Conservation (phyloP, 192 early-diverging fungal genomes). For the Linnemannia hyalina region DNA sequence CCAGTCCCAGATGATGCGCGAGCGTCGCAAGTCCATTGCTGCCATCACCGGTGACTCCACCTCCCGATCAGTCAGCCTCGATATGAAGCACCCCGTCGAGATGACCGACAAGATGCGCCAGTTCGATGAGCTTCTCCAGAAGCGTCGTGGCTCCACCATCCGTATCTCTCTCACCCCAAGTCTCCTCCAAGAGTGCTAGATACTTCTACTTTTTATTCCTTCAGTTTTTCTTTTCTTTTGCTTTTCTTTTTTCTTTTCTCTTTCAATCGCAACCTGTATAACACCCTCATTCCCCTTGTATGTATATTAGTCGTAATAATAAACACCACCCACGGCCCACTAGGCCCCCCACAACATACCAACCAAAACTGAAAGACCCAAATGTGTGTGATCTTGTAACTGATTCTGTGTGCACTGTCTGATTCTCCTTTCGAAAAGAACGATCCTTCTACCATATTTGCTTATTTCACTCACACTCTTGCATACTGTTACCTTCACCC, state of each 20-base stretch:
- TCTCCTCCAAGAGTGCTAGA: slow-evolving; percentile 39
- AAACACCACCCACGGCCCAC: not conserved
- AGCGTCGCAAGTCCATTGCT: slow-evolving; percentile 53
- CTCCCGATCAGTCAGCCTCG: slow-evolving; percentile 38
- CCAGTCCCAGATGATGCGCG: slow-evolving; percentile 39
- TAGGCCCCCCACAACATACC: not conserved
- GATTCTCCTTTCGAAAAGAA: not conserved
- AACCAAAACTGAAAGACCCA: not conserved
- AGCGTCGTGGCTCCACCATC: slow-evolving; percentile 55
- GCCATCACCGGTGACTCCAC: slow-evolving; percentile 24
- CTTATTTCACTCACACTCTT: not conserved
- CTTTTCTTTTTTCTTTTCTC: slow-evolving; percentile 1
- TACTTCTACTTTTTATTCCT: not conserved
- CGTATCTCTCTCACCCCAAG: slow-evolving; percentile 50
- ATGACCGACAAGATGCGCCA: slow-evolving; percentile 60
- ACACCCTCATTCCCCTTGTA: slow-evolving; percentile 2
- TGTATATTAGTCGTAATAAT: slow-evolving; percentile 10
- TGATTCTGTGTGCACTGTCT: not conserved
- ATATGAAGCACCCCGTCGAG: slow-evolving; percentile 41
- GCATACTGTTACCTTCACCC: not conserved
- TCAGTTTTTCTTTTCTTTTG: not conserved
- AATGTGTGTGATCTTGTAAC: not conserved
- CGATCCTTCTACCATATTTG: not conserved
- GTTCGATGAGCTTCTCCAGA: slow-evolving; percentile 58
- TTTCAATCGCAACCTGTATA: slow-evolving; percentile 1